These are phyloP conservation scores for Vigna reflexopilosa DNA, from an alignment of 306 rosid genomes.

Conservation along the genomic window DNA sequence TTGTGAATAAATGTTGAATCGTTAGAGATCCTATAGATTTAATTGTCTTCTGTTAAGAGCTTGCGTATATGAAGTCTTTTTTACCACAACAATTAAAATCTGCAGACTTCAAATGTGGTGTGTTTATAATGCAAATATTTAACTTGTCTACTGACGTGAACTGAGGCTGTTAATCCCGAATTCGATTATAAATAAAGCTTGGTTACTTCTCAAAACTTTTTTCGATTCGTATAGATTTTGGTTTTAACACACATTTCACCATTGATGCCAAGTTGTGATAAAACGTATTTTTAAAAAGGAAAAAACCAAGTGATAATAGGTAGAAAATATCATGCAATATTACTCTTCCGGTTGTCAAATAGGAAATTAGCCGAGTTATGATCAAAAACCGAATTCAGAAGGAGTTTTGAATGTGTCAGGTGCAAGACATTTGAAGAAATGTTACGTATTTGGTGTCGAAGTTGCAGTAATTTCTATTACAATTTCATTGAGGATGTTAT, in stretches of 20 bases:
- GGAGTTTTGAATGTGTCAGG: neutral
- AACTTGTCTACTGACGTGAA: neutral
- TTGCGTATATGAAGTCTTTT: neutral
- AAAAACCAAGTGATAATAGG: too few species aligned
- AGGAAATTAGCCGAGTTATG: neutral
- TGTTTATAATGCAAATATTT: neutral
- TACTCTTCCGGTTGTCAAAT: neutral
- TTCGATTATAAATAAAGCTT: too few species aligned
- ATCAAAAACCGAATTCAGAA: neutral
- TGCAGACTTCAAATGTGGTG: neutral
- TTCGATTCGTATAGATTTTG: too few species aligned
- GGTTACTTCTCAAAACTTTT: too few species aligned
- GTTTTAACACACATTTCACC: too few species aligned
- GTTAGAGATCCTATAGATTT: neutral
- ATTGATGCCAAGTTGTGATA: too few species aligned
- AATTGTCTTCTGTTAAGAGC: neutral
- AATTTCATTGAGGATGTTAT: conserved; percentile 55
- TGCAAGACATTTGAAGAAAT: neutral
- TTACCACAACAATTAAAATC: neutral
- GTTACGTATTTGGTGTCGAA: neutral
- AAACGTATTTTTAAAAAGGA: too few species aligned
- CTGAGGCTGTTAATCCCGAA: neutral
- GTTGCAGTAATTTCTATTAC: conserved; percentile 47
- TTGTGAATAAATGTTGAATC: conserved; percentile 1
- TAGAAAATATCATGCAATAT: neutral